Percentiles rank a stretch among this genome's conserved stretches.
Conservation (phyloP, 2,329 filamentous ascomycete species). For the Thyridium curvatum region DNA sequence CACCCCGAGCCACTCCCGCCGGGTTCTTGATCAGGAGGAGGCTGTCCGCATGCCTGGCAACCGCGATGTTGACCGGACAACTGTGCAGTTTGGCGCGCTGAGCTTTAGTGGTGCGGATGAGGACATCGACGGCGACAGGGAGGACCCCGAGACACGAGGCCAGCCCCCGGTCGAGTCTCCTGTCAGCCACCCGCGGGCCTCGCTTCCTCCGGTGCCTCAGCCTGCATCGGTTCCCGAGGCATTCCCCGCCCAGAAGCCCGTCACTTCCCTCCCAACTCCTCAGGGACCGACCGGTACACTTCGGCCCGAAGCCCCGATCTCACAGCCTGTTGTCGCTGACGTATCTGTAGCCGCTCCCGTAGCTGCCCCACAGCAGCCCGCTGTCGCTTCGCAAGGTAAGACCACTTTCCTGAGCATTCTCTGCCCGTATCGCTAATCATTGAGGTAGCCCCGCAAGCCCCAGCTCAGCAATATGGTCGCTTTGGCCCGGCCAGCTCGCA, state of each 20-base stretch:
- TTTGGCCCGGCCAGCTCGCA: conserved; percentile 58
- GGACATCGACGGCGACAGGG: conserved; percentile 88
- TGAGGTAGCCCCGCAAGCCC: conserved; percentile 45
- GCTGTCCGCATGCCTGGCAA: conserved; percentile 98
- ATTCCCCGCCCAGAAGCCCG: conserved; percentile 49
- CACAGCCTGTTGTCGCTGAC: neutral
- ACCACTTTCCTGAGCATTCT: conserved; percentile 24
- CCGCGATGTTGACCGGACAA: conserved; percentile 85
- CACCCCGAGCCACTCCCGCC: conserved; percentile 74
- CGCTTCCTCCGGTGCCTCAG: conserved; percentile 68
- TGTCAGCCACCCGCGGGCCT: conserved; percentile 75
- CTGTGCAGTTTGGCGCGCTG: conserved; percentile 95
- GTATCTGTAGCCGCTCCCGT: conserved; percentile 18
- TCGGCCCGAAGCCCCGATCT: conserved; percentile 6
- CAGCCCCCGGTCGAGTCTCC: conserved; percentile 93
- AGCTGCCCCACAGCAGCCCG: conserved; percentile 20
- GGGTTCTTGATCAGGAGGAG: conserved; percentile 90
- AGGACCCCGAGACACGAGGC: conserved; percentile 89
- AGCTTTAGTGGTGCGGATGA: conserved; percentile 78
- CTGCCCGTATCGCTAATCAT: conserved; percentile 10
- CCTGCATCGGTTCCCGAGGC: conserved; percentile 48
- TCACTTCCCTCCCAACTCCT: conserved; percentile 36
- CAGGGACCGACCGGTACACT: conserved; percentile 29
- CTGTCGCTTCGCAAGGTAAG: conserved; percentile 28
- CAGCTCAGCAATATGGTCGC: conserved; percentile 59